Conservation (phyloP, 306 rosid genomes). For the Vachellia collinsii region DNA sequence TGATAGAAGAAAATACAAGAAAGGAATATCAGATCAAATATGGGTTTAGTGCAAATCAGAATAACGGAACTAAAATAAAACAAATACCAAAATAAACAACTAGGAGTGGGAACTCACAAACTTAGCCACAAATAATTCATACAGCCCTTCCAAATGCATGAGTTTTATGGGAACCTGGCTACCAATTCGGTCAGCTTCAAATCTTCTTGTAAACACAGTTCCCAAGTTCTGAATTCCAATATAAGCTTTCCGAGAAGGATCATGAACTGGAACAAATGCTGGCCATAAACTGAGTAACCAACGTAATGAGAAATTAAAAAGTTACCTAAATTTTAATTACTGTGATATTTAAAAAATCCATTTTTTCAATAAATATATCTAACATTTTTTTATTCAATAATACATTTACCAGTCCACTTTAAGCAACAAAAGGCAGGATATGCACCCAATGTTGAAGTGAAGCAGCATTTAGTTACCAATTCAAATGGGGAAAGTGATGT, state of each 20-base stretch:
- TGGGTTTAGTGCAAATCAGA: constrained; percentile 26
- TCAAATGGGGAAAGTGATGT: constrained; percentile 9
- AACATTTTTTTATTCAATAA: constrained; percentile 19
- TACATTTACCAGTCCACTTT: constrained; percentile 7
- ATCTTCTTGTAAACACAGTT: constrained; percentile 94
- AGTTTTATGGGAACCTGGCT: constrained; percentile 89
- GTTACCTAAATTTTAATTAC: constrained; percentile 22
- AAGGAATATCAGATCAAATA: constrained; percentile 28
- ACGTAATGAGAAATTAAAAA: constrained; percentile 41
- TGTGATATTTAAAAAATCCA: constrained; percentile 14
- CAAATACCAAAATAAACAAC: constrained; percentile 28
- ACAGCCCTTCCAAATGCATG: constrained; percentile 95
- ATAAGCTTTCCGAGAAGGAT: constrained; percentile 91
- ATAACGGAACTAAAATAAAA: constrained; percentile 24
- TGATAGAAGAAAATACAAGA: constrained; percentile 31
- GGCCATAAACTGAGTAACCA: constrained; percentile 82
- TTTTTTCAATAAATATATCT: background rate
- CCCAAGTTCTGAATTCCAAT: constrained; percentile 98
- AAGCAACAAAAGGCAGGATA: constrained; percentile 12
- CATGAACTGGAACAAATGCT: constrained; percentile 96
- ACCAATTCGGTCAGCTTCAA: constrained; percentile 88
- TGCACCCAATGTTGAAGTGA: constrained; percentile 15
- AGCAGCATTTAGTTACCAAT: constrained; percentile 19
- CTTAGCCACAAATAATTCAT: constrained; percentile 88
- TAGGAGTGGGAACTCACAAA: constrained; percentile 68